Conservation (phyloP, 2,329 filamentous ascomycete genomes). For the Lasiodiplodia sp. region DNA sequence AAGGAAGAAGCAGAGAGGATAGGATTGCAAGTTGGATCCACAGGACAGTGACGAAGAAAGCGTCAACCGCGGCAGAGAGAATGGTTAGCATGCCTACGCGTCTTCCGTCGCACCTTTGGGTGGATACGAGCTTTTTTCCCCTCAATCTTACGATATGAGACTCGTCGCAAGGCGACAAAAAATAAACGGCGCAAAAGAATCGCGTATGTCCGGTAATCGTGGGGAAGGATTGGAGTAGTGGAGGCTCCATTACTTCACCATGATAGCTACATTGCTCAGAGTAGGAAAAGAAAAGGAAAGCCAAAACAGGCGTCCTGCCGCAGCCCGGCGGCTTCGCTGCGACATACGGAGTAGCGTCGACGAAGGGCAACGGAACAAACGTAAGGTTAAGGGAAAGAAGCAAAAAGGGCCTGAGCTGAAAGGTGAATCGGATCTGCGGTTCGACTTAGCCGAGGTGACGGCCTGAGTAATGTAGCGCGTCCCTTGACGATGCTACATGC, state of each 20-base stretch:
- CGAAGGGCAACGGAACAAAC: neutral
- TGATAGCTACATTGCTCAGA: neutral
- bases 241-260: neutral
- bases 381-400: neutral
- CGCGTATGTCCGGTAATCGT: neutral
- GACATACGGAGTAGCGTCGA: neutral
- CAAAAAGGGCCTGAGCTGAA: neutral
- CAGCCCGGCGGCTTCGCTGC: neutral
- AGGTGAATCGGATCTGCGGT: neutral
- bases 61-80: neutral
- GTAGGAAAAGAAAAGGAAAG: too few relatives aligned
- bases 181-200: too few relatives aligned
- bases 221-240: neutral
- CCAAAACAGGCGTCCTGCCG: slow-evolving; percentile 11
- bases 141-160: neutral
- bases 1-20: neutral
- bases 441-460: neutral
- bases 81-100: neutral
- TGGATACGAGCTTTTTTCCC: neutral
- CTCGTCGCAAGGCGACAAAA: neutral
- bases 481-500: neutral
- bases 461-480: neutral
- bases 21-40: neutral
- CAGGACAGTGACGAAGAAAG: neutral
- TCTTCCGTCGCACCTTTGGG: neutral